Conservation (phyloP, 2,329 filamentous ascomycete species). For the Sphaerulina vaccinii region DNA sequence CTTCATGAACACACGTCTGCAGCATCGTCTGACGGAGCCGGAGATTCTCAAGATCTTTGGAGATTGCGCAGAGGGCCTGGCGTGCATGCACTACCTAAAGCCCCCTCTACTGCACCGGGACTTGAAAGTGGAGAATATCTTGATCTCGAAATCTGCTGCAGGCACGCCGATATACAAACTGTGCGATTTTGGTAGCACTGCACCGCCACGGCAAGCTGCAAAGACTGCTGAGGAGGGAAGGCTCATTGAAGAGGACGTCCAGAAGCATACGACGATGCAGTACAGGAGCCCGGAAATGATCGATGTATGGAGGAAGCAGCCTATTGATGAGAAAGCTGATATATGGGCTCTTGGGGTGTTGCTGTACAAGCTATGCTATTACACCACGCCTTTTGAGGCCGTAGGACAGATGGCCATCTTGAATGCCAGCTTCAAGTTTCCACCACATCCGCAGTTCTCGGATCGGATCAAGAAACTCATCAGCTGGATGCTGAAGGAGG, state of each 20-base stretch:
- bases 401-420: slow-evolving; percentile 96
- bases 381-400: slow-evolving; percentile 97
- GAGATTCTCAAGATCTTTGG: slow-evolving; percentile 97
- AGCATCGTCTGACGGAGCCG: slow-evolving; percentile 93
- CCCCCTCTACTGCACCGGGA: slow-evolving; percentile 90
- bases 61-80: slow-evolving; percentile 92
- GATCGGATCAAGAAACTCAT: slow-evolving; percentile 87
- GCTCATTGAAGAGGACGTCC: slow-evolving; percentile 92
- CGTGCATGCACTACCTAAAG: slow-evolving; percentile 98
- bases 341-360: slow-evolving; percentile 96
- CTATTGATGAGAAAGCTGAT: slow-evolving; percentile 97
- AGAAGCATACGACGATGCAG: slow-evolving; percentile 94
- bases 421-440: slow-evolving; percentile 92
- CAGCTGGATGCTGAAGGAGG: slow-evolving; percentile 86
- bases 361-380: slow-evolving; percentile 97
- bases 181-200: slow-evolving; percentile 95
- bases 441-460: slow-evolving; percentile 83
- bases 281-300: slow-evolving; percentile 99
- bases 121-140: slow-evolving; percentile 95
- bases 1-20: slow-evolving; percentile 98
- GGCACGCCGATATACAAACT: slow-evolving; percentile 82
- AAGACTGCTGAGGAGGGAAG: slow-evolving; percentile 85
- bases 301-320: slow-evolving; percentile 92
- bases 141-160: slow-evolving; percentile 66
- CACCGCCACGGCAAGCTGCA: slow-evolving; percentile 78